A percentile compares a stretch with the other conserved stretches of the same genome.
These are phyloP conservation scores for Candida ponderosae DNA, from an alignment of 805 yeast genomes.

Conservation along the genomic window DNA sequence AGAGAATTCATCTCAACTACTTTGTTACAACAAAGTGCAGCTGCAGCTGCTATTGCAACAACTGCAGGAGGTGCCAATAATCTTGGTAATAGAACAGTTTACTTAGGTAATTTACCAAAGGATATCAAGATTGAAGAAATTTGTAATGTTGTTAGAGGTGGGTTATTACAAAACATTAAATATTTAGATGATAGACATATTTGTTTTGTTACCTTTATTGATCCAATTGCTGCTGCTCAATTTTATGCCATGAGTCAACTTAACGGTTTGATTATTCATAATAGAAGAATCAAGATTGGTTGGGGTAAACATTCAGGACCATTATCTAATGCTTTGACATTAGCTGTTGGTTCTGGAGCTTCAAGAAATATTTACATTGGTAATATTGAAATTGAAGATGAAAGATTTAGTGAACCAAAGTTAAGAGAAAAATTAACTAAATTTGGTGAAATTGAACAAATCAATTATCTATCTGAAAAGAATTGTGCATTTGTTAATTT, in stretches of 20 bases:
- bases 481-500: slow-evolving; percentile 89
- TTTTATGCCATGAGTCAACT: slow-evolving; percentile 90
- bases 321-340: slow-evolving; percentile 72
- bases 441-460: slow-evolving; percentile 93
- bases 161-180: slow-evolving; percentile 77
- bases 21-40: slow-evolving; percentile 87
- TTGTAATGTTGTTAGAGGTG: slow-evolving; percentile 95
- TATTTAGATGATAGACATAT: slow-evolving; percentile 80
- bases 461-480: slow-evolving; percentile 76
- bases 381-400: slow-evolving; percentile 36
- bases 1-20: slow-evolving; percentile 56
- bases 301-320: slow-evolving; percentile 99
- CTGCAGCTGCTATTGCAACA: slow-evolving; percentile 96
- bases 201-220: slow-evolving; percentile 91
- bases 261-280: slow-evolving; percentile 82
- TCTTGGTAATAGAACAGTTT: slow-evolving; percentile 89
- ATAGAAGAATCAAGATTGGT: slow-evolving; percentile 82
- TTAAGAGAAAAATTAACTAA: slow-evolving; percentile 67
- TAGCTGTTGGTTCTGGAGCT: slow-evolving; percentile 92
- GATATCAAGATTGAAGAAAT: slow-evolving; percentile 87
- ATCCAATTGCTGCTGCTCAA: slow-evolving; percentile 96
- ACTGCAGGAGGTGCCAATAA: slow-evolving; percentile 91
- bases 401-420: slow-evolving; percentile 42
- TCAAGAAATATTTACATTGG: slow-evolving; percentile 91
- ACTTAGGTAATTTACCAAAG: slow-evolving; percentile 83